Evolutionary conservation across 148 eudicot species (phyloP), one percentile per base, ranked within the genome.

Genomic region (Camellia japonica): DNA sequence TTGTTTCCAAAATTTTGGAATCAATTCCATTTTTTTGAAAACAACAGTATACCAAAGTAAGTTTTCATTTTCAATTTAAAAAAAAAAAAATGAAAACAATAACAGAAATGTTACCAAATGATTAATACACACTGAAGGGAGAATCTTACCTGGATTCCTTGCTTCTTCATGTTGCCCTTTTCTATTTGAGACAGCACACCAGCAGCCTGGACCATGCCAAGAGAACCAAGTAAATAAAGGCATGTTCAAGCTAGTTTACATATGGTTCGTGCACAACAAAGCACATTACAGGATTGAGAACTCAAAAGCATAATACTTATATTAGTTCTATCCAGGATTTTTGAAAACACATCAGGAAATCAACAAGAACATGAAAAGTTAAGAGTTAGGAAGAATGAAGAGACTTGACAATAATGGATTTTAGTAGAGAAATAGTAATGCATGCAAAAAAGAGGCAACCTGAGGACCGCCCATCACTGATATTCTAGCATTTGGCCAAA

Each of bases 401-500:
- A 19, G 47, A 63, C 52, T 49, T 49, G 52, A 9, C 55, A 55
- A 59, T 14, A 51, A 77, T 49, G 46, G n/a, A 54, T 77, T 54
- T 6, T 63, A 18, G 54, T 1, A 11, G 7, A 77, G 10, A 77
- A 20, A 58, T 41, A n/a, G 56, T 23, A 72, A 80, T 43, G 23
- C 18, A 19, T 23, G 51, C 12, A 67, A 68, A 58, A 23, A 62
- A 71, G 70, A 77, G 3, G 23, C 43, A 86, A 96, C 99, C 99
- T 96, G 99, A 79, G 95, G 82, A 65, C 99, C 98, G 44, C 99
- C 99, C 99, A 96, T 96, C 62, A 93, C 91, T 20, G 98, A 94
- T 73, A 96, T 96, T 83, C 92, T 90, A 30, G 99, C 99, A 85
- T 96, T 96, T 76, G 99, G 99, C 99, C 99, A 96, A 83, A 96